Base-by-base conservation (phyloP, 2,329 filamentous ascomycete genomes). In the Botryotinia narcissicola region DNA sequence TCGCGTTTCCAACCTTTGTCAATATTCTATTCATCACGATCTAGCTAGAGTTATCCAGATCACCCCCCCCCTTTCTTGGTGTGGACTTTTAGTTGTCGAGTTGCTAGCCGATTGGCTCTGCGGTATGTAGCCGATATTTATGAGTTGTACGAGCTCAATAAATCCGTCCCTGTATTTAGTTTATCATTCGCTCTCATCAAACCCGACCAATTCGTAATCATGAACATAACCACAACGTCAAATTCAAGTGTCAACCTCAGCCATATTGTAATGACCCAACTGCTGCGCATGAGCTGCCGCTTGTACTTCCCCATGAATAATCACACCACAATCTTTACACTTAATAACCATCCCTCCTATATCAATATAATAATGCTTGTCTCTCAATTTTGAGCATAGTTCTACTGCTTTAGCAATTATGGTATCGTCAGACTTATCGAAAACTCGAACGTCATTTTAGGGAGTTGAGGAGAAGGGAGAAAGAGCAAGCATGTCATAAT, bases 401-500 rank as follows among this genome's bases (percentile, higher is more conserved):
- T 89, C 85, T 75, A 87, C 81, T 0, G 95, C 91, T 74, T 87
- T 90, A 25, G 87, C 86, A 71, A 98, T 89, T 1, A 97, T 88
- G 77, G 92, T 91, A n/a, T 87, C 84, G 61, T 89, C 86, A 57
- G 83, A 82, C 0, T 83, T 82, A 16, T 84, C 82, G 86, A 89
- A 92, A 32, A 87, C 82, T 9, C 87, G 85, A 63, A 91, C 88
- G 80, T 98, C 95, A 76, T 84, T 86, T 62, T 84, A 86, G 77
- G 86, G 85, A 6, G 88, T 89, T 76, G 83, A 86, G 75, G 86
- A 87, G 35, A 86, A 90, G 57, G 87, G 89, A 29, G 90, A 91
- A 76, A 97, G 89, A 0, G 93, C 94, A 74, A 98, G 10, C 93
- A 71, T 91, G 82, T 98, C 95, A 83, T 98, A 98, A 81, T 98